These are phyloP conservation scores for Cronartium ribicola DNA, from an alignment of 1,284 basidiomycete genomes.

Conservation along the genomic window DNA sequence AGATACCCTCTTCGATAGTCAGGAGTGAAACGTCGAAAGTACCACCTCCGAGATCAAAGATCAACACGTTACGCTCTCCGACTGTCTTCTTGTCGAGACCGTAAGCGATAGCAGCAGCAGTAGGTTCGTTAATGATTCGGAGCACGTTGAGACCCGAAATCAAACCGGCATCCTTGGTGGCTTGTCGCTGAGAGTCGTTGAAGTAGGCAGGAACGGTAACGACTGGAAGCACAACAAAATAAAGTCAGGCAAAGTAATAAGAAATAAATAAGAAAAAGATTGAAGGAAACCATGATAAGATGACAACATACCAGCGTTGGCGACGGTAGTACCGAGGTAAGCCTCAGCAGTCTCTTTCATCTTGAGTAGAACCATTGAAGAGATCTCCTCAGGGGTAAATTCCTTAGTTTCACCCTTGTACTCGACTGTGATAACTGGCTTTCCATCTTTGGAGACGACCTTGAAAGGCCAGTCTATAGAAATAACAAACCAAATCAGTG, in stretches of 20 bases:
- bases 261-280: not conserved
- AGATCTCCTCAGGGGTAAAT: slow-evolving; percentile 84
- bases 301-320: slow-evolving; percentile 70
- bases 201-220: slow-evolving; percentile 86
- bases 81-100: slow-evolving; percentile 78
- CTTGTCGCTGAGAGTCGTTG: slow-evolving; percentile 94
- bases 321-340: slow-evolving; percentile 82
- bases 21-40: slow-evolving; percentile 98
- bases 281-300: slow-evolving; percentile 32
- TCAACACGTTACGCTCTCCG: slow-evolving; percentile 86
- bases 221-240: slow-evolving; percentile 56
- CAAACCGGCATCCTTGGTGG: slow-evolving; percentile 87
- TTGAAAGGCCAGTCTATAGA: slow-evolving; percentile 67
- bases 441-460: slow-evolving; percentile 68
- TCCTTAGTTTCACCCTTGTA: slow-evolving; percentile 49
- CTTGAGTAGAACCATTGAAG: slow-evolving; percentile 93
- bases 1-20: slow-evolving; percentile 97
- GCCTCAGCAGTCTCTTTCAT: slow-evolving; percentile 99
- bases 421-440: slow-evolving; percentile 81
- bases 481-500: not conserved
- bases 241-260: not conserved
- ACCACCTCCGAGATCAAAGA: slow-evolving; percentile 98
- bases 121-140: slow-evolving; percentile 95
- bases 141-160: slow-evolving; percentile 87
- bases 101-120: slow-evolving; percentile 90